Evolutionary conservation across 192 early-diverging fungal genomes (phyloP).

Genomic region (Pilaira anomala): DNA sequence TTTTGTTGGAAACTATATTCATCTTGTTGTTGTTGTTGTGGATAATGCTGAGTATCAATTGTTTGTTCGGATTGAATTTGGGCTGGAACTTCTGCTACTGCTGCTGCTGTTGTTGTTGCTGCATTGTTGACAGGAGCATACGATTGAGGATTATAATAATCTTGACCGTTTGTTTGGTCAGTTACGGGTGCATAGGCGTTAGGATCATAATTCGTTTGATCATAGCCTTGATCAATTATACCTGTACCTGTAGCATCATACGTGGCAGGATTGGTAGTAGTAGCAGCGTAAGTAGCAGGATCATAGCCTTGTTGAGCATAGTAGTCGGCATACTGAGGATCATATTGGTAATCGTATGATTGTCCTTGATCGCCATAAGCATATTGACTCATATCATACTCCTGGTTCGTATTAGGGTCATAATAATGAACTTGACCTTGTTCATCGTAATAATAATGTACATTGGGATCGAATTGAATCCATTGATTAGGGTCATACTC

Average conservation of each 20-base stretch:
- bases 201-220: constrained; percentile 1
- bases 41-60: neutral
- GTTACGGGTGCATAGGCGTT: neutral
- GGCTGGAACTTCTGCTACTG: neutral
- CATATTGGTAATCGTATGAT: constrained; percentile 10
- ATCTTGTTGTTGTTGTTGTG: neutral
- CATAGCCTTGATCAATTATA: neutral
- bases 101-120: too few species aligned
- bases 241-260: neutral
- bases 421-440: constrained; percentile 31
- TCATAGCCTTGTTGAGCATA: constrained; percentile 11
- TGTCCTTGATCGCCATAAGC: neutral
- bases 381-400: constrained; percentile 30
- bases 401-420: constrained; percentile 34
- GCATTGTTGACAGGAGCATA: too few species aligned
- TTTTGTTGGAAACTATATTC: too few species aligned
- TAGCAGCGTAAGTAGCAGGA: neutral
- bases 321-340: constrained; percentile 10
- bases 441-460: constrained; percentile 40
- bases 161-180: neutral
- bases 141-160: too few species aligned
- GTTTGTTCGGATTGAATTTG: constrained; percentile 6
- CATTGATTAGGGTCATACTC: constrained; percentile 20
- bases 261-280: neutral
- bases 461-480: constrained; percentile 30